These are phyloP conservation scores for Fonsecaea erecta DNA, from an alignment of 2,329 filamentous ascomycete species.

Conservation along the genomic window DNA sequence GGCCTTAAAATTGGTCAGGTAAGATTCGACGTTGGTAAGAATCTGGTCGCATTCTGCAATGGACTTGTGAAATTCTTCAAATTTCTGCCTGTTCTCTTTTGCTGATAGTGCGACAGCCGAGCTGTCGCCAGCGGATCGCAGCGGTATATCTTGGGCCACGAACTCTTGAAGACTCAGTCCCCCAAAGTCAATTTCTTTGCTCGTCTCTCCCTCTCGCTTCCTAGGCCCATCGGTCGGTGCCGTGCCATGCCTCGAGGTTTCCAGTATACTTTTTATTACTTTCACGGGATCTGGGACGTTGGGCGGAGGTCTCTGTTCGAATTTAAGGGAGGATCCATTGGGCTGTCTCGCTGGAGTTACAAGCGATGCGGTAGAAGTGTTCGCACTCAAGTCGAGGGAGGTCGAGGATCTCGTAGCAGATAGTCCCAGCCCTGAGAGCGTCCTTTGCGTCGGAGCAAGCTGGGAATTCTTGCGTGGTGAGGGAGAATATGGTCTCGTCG, in stretches of 20 bases:
- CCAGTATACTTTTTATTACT: conserved; percentile 66
- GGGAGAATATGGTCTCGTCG: conserved; percentile 73
- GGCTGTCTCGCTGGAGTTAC: conserved; percentile 66
- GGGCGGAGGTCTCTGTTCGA: conserved; percentile 57
- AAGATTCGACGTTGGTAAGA: conserved; percentile 87
- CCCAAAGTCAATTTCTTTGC: conserved; percentile 75
- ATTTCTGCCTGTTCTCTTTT: conserved; percentile 79
- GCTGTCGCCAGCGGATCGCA: conserved; percentile 69
- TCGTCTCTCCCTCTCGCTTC: conserved; percentile 10
- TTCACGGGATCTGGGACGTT: conserved; percentile 71
- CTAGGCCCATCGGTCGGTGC: conserved; percentile 26
- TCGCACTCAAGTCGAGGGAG: conserved; percentile 72
- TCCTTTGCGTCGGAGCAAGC: conserved; percentile 69
- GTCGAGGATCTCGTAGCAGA: conserved; percentile 71
- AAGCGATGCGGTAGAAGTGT: conserved; percentile 77
- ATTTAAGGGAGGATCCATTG: conserved; percentile 72
- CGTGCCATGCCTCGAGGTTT: conserved; percentile 26
- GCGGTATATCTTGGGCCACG: conserved; percentile 51
- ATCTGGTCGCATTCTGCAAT: conserved; percentile 90
- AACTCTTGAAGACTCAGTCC: conserved; percentile 77
- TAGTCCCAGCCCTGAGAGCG: conserved; percentile 62
- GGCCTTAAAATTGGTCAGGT: conserved; percentile 88
- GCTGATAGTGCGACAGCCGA: conserved; percentile 62
- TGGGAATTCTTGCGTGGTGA: conserved; percentile 69
- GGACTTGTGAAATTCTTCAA: conserved; percentile 86